These are phyloP conservation scores for Wickerhamiella parazyma DNA, from an alignment of 805 yeast species.

Conservation along the genomic window DNA sequence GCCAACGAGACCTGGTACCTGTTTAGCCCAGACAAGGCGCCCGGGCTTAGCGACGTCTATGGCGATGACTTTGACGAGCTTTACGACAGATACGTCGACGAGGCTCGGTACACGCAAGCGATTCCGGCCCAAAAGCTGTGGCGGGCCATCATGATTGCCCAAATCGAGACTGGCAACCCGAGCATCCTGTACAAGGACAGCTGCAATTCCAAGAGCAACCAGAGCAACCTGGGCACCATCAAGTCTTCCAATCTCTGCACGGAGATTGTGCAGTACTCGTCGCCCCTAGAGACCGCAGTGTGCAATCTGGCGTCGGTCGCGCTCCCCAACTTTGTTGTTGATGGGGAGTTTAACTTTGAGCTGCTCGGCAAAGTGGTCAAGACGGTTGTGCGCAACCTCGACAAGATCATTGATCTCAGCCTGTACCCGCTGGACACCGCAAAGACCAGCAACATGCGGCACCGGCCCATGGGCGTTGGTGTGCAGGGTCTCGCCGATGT, in stretches of 20 bases:
- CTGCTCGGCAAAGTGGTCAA: constrained; percentile 60
- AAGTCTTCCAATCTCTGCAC: constrained; percentile 87
- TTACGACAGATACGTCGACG: constrained; percentile 54
- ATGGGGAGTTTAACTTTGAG: constrained; percentile 45
- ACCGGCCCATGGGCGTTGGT: constrained; percentile 86
- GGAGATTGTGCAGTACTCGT: constrained; percentile 79
- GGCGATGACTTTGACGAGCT: constrained; percentile 66
- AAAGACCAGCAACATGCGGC: constrained; percentile 49
- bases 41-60: constrained; percentile 63
- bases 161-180: constrained; percentile 90
- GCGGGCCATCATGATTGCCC: constrained; percentile 74
- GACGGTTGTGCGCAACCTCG: constrained; percentile 59
- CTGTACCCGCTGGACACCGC: constrained; percentile 69
- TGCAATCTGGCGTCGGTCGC: constrained; percentile 91
- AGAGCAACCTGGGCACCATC: constrained; percentile 76
- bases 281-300: constrained; percentile 79
- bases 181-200: constrained; percentile 89
- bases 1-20: constrained; percentile 66
- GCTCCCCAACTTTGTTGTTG: constrained; percentile 55
- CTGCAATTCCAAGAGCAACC: constrained; percentile 77
- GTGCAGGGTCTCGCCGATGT: constrained; percentile 91
- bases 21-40: constrained; percentile 75
- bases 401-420: constrained; percentile 69
- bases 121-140: constrained; percentile 77
- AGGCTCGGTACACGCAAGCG: constrained; percentile 42